Conservation (phyloP, 2,329 filamentous ascomycete genomes). For the Aspergillus oerlinghausenensis region DNA sequence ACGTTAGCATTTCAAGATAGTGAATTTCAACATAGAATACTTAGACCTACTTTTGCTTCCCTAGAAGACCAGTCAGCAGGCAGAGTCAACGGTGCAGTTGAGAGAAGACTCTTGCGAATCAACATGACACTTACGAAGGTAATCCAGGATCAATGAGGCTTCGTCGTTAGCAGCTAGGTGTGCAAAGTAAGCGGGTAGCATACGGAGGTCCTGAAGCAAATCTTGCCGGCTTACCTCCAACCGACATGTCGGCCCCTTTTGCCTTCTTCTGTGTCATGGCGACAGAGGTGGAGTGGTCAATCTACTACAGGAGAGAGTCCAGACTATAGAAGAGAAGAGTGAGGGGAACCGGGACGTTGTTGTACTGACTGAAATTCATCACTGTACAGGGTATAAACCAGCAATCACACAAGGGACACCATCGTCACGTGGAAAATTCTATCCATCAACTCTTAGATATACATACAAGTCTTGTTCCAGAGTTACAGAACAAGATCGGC, state of each 20-base stretch:
- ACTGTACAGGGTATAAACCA: neutral
- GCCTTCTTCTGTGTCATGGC: conserved; percentile 39
- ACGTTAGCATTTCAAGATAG: conserved; percentile 8
- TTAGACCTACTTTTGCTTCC: conserved; percentile 43
- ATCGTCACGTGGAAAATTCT: neutral
- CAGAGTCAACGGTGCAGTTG: neutral
- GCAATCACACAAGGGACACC: neutral
- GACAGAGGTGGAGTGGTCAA: conserved; percentile 2
- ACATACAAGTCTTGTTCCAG: neutral
- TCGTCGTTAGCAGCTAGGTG: conserved; percentile 22
- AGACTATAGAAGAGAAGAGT: neutral
- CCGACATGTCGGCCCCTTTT: conserved; percentile 28
- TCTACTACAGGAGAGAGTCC: neutral
- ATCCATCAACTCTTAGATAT: neutral
- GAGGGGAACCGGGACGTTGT: neutral
- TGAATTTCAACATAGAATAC: neutral
- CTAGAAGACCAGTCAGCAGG: conserved; percentile 24
- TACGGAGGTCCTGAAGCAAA: neutral
- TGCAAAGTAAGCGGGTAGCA: neutral
- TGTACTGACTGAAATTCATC: neutral
- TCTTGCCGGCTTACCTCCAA: conserved; percentile 24
- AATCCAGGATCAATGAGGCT: conserved; percentile 44
- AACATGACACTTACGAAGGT: conserved; percentile 42
- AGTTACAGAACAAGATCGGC: neutral
- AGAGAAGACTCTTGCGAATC: neutral